A percentile compares a stretch with the other conserved stretches of the same genome.
Evolutionary conservation across 306 rosid genomes (phyloP).

Genomic region (Crataegus laevigata): DNA sequence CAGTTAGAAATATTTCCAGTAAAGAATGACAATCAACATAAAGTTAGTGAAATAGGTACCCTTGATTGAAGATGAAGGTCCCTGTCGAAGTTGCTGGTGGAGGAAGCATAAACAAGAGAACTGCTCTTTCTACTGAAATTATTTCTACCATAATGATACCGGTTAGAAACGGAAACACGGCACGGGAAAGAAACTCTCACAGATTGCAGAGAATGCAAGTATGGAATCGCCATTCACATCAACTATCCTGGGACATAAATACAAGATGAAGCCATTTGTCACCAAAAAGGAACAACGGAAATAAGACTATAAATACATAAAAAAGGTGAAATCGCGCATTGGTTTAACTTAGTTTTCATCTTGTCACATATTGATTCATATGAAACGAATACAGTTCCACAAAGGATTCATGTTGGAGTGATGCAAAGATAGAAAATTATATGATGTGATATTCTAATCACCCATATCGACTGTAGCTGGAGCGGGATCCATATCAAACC

Average conservation of each 20-base stretch:
- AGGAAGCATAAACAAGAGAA: slow-evolving; percentile 20
- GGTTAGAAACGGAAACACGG: neutral
- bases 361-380: neutral
- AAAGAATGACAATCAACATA: no score
- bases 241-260: neutral
- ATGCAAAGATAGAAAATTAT: neutral
- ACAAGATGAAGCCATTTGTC: neutral
- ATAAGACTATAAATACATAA: neutral
- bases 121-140: slow-evolving; percentile 2
- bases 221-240: slow-evolving; percentile 16
- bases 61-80: slow-evolving; percentile 2
- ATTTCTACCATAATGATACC: neutral
- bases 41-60: neutral
- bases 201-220: slow-evolving; percentile 4
- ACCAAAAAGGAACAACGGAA: neutral
- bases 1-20: neutral
- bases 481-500: neutral
- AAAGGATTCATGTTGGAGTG: neutral
- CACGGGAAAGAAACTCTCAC: slow-evolving; percentile 8
- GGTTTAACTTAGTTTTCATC: neutral
- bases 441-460: neutral
- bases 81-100: neutral
- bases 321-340: neutral
- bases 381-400: neutral
- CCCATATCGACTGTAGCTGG: neutral